These are phyloP conservation scores for Thuidium tamariscinum DNA, from an alignment of 225 moss, liverwort and hornwort genomes.

Conservation along the genomic window DNA sequence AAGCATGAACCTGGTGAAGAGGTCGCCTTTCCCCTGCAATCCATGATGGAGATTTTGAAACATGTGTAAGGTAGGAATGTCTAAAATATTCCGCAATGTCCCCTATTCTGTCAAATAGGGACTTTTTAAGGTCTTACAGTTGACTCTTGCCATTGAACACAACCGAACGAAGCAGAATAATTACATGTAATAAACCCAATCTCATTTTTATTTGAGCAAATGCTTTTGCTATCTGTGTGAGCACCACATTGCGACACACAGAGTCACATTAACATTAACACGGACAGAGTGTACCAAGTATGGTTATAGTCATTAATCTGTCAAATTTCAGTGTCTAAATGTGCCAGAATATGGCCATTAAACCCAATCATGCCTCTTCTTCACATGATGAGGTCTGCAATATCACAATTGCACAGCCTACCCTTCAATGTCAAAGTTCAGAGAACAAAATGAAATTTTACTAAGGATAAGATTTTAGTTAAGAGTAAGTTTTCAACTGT, in stretches of 20 bases:
- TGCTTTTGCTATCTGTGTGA: not conserved
- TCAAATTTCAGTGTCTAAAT: not conserved
- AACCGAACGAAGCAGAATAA: not conserved
- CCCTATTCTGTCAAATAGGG: not conserved
- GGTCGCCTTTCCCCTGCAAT: constrained; percentile 18
- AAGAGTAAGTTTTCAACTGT: not conserved
- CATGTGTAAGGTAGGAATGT: not conserved
- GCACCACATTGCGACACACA: not conserved
- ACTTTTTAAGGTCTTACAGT: not conserved
- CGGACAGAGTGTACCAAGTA: not conserved
- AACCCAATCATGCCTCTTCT: not conserved
- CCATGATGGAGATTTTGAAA: not conserved
- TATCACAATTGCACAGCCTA: not conserved
- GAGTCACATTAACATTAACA: not conserved
- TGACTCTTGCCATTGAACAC: not conserved
- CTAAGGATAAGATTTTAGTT: not conserved
- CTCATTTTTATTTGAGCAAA: not conserved
- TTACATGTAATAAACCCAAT: not conserved
- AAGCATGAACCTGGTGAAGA: constrained; percentile 48
- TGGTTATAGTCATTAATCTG: not conserved
- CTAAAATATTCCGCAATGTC: not conserved
- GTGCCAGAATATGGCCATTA: not conserved
- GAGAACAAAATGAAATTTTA: not conserved
- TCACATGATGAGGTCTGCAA: not conserved
- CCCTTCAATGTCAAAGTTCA: not conserved